phyloP scores from a whole-genome alignment of 2,329 filamentous ascomycete genomes.

The Mycogone perniciosa region DNA sequence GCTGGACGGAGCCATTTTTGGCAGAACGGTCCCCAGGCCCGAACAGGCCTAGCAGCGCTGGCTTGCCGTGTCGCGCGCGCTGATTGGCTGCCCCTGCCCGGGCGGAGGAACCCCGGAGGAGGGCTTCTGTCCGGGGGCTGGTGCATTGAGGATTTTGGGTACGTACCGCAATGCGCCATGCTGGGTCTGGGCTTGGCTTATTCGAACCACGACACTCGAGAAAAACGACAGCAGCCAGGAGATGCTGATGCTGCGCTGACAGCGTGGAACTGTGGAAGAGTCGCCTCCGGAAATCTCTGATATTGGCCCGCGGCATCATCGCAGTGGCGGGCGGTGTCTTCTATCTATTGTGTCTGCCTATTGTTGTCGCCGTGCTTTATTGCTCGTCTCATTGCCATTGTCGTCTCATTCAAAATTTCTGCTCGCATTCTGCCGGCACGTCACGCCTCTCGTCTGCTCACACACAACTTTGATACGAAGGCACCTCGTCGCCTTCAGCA shows the following conservation, averaged over 20 bases:
- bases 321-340: slow-evolving; percentile 9
- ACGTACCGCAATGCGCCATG: slow-evolving; percentile 12
- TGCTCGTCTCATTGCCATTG: slow-evolving; percentile 13
- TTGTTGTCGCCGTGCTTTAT: slow-evolving; percentile 11
- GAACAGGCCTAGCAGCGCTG: slow-evolving; percentile 16
- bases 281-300: slow-evolving; percentile 17
- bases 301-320: slow-evolving; percentile 17
- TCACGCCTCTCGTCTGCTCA: slow-evolving; percentile 10
- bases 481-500: slow-evolving; percentile 4
- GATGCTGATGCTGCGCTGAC: slow-evolving; percentile 17
- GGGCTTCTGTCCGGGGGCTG: slow-evolving; percentile 15
- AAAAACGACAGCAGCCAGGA: slow-evolving; percentile 30
- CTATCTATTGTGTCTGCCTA: slow-evolving; percentile 9
- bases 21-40: slow-evolving; percentile 14
- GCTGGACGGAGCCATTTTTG: neutral
- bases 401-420: slow-evolving; percentile 11
- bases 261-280: slow-evolving; percentile 9
- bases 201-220: slow-evolving; percentile 36
- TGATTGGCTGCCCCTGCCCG: slow-evolving; percentile 19
- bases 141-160: slow-evolving; percentile 5
- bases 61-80: slow-evolving; percentile 9
- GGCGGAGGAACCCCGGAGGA: slow-evolving; percentile 28
- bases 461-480: slow-evolving; percentile 5
- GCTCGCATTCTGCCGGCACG: slow-evolving; percentile 9
- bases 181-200: slow-evolving; percentile 25